A percentile compares a stretch with the other conserved stretches of the same genome.
phyloP scores from a whole-genome alignment of 768 basidiomycete species.

The Collybia nuda region DNA sequence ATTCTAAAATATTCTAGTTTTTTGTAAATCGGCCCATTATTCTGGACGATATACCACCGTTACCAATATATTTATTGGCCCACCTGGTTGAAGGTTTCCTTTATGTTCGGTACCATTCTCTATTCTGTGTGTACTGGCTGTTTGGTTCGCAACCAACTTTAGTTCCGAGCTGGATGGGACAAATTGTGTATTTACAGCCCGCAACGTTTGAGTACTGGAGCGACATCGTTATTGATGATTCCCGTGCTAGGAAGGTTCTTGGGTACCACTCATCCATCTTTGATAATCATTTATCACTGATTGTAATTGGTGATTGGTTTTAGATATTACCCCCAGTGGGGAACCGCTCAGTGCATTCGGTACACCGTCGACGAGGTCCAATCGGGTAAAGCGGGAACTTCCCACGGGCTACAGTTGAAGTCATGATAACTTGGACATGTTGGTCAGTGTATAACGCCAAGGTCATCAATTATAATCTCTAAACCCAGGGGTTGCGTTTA shows the following conservation, averaged over 20 bases:
- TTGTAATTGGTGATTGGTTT: neutral
- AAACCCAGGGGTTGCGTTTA: no score
- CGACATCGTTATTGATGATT: constrained; percentile 30
- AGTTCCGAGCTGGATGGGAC: constrained; percentile 28
- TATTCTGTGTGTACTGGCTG: constrained; percentile 14
- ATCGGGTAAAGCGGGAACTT: constrained; percentile 18
- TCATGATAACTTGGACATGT: constrained; percentile 1
- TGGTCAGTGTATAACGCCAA: no score
- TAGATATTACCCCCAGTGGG: constrained; percentile 31
- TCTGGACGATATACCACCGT: constrained; percentile 24
- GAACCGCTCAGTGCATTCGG: constrained; percentile 26
- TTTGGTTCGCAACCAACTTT: constrained; percentile 19
- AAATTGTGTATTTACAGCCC: constrained; percentile 29
- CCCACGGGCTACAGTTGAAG: constrained; percentile 19
- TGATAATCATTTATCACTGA: neutral
- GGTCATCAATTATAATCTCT: no score
- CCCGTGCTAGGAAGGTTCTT: constrained; percentile 29
- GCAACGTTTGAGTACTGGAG: constrained; percentile 27
- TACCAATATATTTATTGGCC: constrained; percentile 27
- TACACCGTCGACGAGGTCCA: constrained; percentile 31
- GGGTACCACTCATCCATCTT: constrained; percentile 17
- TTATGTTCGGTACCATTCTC: constrained; percentile 25
- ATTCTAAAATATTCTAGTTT: constrained; percentile 17
- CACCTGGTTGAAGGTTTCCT: constrained; percentile 28
- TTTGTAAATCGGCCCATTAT: constrained; percentile 25